Base-by-base conservation (phyloP, 768 basidiomycete species). In the Phlebiopsis gigantea region DNA sequence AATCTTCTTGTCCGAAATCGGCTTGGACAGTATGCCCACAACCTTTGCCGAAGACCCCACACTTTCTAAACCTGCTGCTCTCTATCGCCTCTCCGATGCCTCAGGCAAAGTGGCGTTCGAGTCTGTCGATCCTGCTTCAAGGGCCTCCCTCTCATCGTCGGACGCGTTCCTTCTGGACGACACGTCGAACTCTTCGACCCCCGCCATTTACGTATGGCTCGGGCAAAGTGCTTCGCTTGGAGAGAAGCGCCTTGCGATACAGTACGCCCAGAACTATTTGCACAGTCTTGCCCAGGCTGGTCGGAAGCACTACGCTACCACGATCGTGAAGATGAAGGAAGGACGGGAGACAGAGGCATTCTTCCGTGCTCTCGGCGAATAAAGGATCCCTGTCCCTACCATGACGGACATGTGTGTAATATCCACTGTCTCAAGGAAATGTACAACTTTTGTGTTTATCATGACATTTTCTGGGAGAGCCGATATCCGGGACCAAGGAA, bases 131-230 rank as follows among this genome's bases (percentile, higher is more conserved):
- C 65, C 69, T 1, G 58, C 65, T 17, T 60, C 71, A 5, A 65
- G 62, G 30, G 63, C 63, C 1, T 71, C 74, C 8, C 73, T 85
- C 31, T 72, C 71, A 10, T 75, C 82, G 7, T 62, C 72, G 12
- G 83, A 81, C 60, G 77, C 76, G 2, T 84, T 80, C 67, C 65
- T 85, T 21, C 61, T 85, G 30, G 83, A 82, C 63, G 66, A 74
- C 57, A 72, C 76, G 25, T 53, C 64, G 14, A 67, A 72, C 49
- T 34, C 63, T 0, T 57, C 63, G 0, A 63, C 69, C 45, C 78
- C 79, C 4, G 74, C 75, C 2, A 66, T 85, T 30, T 85, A 81
- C 60, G 72, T 82, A 22, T 87, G 84, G 84, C 70, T 87, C 22
- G 84, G 84, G 4, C 73, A 68, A 7, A 63, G 71, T 4, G 76